Base-by-base conservation (phyloP, 192 early-diverging fungal genomes). In the Mortierella claussenii region DNA sequence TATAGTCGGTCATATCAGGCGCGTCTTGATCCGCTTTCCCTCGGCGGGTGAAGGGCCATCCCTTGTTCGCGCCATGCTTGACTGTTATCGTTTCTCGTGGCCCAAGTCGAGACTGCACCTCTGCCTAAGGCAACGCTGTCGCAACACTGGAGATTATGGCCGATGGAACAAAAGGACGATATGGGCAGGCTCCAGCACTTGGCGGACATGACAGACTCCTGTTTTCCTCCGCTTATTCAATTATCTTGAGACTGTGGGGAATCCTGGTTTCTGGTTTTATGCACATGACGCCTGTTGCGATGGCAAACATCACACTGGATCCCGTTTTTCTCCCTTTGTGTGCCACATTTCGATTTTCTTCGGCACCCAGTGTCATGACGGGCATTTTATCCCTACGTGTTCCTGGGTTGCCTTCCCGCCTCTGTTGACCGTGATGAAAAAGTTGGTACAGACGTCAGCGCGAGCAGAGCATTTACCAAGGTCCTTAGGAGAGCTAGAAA, bases 401-500 rank as follows among this genome's bases (percentile, higher is more conserved):
- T n/a, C n/a, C n/a, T n/a, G n/a, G n/a, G n/a, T n/a, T n/a, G n/a
- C n/a, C n/a, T n/a, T n/a, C n/a, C n/a, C n/a, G n/a, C n/a, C 36
- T 33, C 20, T 48, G 34, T 50, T 42, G 56, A 67, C 73, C 73
- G 73, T 76, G 73, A 76, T 76, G 73, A 76, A 76, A 69, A 76
- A 76, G 73, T 24, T 76, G 57, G 64, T 76, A 76, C 65, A 66
- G 46, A 60, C 73, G 73, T 76, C 73, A 59, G 66, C 59, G 71
- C 57, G 52, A 75, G 63, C 71, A 75, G 53, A 66, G 65, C 50
- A 65, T 74, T 75, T 65, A 42, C 34, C 50, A 33, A 60, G 23
- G 11, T 30, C 64, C 53, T 56, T 76, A 31, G 65, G 73, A 76
- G 71, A 31, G 71, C 57, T 33, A 75, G 62, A 75, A 75, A 76